A percentile compares a stretch with the other conserved stretches of the same genome.
Conservation (phyloP, 257 asterid genomes). For the Solanum lycopersicoides region DNA sequence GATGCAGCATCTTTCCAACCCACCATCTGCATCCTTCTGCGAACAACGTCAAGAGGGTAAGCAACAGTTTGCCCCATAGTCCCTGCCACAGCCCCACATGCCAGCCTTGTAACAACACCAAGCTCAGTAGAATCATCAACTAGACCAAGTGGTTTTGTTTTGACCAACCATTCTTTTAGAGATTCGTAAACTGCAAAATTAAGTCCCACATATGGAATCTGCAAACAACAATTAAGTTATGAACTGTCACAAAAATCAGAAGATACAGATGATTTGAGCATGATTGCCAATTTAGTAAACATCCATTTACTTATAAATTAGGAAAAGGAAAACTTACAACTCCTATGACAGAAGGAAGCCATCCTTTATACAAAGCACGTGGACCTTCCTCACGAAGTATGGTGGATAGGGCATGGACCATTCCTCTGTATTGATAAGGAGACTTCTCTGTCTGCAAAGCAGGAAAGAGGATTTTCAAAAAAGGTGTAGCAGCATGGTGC, state of each 20-base stretch:
- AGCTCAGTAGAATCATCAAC: constrained; percentile 61
- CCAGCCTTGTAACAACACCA: constrained; percentile 80
- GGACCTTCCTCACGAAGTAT: constrained; percentile 98
- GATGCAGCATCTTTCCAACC: constrained; percentile 95
- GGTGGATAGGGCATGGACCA: constrained; percentile 87
- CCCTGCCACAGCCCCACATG: constrained; percentile 96
- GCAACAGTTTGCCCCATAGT: constrained; percentile 98
- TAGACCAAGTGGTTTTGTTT: constrained; percentile 54
- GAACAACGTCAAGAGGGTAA: constrained; percentile 93
- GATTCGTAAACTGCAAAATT: constrained; percentile 97
- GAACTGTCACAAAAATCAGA: background rate
- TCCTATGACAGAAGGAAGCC: constrained; percentile 99
- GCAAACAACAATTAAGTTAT: constrained; percentile 16
- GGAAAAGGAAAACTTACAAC: constrained; percentile 55
- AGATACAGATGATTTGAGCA: background rate
- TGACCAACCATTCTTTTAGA: constrained; percentile 76
- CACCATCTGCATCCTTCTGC: constrained; percentile 98
- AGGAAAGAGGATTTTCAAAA: constrained; percentile 6
- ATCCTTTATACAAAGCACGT: constrained; percentile 90
- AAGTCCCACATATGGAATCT: constrained; percentile 97
- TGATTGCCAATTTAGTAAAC: background rate
- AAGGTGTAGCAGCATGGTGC: background rate
- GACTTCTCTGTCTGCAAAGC: constrained; percentile 73
- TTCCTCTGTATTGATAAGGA: constrained; percentile 89
- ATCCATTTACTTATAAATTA: background rate